Evolutionary conservation across 345 rosid genomes (phyloP), one percentile per base, ranked within the genome.

Genomic region (Melastoma malabathricum): DNA sequence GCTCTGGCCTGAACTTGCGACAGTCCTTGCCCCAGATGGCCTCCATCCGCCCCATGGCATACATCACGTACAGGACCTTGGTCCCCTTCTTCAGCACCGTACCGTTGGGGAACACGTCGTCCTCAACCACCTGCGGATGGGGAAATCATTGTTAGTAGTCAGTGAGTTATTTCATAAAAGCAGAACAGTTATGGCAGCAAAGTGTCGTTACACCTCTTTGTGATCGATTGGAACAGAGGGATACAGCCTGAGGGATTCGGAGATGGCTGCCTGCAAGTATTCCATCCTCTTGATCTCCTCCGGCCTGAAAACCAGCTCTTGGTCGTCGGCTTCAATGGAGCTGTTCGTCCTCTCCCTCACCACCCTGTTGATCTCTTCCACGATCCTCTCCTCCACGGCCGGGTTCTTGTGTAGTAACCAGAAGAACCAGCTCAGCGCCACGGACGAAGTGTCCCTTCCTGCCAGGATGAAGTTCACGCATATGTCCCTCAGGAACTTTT

Each of bases 201-300:
- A 10, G 41, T 34, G 41, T 34, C 41, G 12, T 34, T 12, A 34
- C 6, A 92, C 98, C 95, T 92, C 97, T 59, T 92, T 92, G 75
- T 82, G 97, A 65, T 92, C 98, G 8, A 87, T 74, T 0, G 98
- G 98, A 15, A 92, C 98, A 0, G 98, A 92, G 70, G 98, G 98
- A 64, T 87, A 87, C 65, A 92, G 48, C 62, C 98, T 76, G 43
- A 92, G 76, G 64, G 95, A 75, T 65, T 92, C 98, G 15, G 98
- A 87, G 57, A 87, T 64, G 17, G 98, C 84, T 65, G 97, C 98
- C 46, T 84, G 98, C 56, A 92, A 59, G 60, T 87, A 92, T n/a
- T 92, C 84, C 98, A 92, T 92, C 77, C 68, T 87, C 75, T 85
- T 88, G 4, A 87, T 77, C 81, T 87, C 98, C 74, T 81, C 95